Evolutionary conservation across 495 filamentous ascomycete species (phyloP).

Genomic region (Hyaloscypha hepaticicola): DNA sequence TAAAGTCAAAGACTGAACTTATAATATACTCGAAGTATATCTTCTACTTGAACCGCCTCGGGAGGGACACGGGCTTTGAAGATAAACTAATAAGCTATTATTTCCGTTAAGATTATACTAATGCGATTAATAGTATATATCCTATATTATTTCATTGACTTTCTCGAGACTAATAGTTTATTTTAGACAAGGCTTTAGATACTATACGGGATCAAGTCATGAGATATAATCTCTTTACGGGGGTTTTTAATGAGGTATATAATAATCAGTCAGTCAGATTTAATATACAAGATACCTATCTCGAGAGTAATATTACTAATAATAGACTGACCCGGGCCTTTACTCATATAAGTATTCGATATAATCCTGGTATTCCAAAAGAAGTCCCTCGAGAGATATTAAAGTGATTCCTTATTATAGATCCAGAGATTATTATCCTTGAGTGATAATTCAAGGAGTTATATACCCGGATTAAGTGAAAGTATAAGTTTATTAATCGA

Average conservation of each 20-base stretch:
- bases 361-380: slow-evolving; percentile 24
- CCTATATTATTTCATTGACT: slow-evolving; percentile 4
- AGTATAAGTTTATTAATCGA: slow-evolving; percentile 26
- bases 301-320: slow-evolving; percentile 23
- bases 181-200: slow-evolving; percentile 22
- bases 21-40: slow-evolving; percentile 23
- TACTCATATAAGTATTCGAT: slow-evolving; percentile 32
- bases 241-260: slow-evolving; percentile 27
- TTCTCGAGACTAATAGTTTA: slow-evolving; percentile 16
- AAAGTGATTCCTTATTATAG: slow-evolving; percentile 10
- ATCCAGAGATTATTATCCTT: slow-evolving; percentile 23
- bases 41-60: slow-evolving; percentile 27
- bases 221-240: slow-evolving; percentile 23
- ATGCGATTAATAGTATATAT: slow-evolving; percentile 29
- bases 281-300: slow-evolving; percentile 29
- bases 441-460: slow-evolving; percentile 19
- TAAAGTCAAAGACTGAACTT: slow-evolving; percentile 25
- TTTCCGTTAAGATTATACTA: slow-evolving; percentile 26
- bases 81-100: slow-evolving; percentile 30
- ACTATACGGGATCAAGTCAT: slow-evolving; percentile 30
- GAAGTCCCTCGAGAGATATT: slow-evolving; percentile 24
- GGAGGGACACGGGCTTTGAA: slow-evolving; percentile 27
- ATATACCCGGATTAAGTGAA: slow-evolving; percentile 18
- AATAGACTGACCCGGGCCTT: slow-evolving; percentile 31
- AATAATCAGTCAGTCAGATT: slow-evolving; percentile 22